Base-by-base conservation (phyloP, 176 grass and related monocot genomes). In the Puccinellia tenuiflora region DNA sequence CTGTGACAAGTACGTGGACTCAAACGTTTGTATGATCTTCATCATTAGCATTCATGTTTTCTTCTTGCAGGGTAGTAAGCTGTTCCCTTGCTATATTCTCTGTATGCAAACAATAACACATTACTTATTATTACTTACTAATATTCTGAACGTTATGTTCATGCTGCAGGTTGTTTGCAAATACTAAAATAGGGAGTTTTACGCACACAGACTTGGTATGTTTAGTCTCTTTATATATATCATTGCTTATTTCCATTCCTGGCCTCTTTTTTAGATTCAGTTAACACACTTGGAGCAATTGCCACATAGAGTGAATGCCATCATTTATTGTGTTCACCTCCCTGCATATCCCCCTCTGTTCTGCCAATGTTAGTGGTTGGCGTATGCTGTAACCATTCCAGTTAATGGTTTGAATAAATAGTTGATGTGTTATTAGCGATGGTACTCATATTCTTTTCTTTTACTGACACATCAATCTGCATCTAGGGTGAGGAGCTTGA, bases 191-290 rank as follows among this genome's bases (percentile, higher is more conserved):
- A 40, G 86, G 94, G 64, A 84, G 79, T 50, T 91, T 91, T 86
- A 87, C 89, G 48, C 84, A 89, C 53, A 88, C 86, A 88, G 75
- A 88, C 65, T 54, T 94, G 88, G 92, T 88, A 89, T 84, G 81
- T 85, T 86, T 70, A 42, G 38, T 70, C 57, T 17, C 4, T 73
- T 25, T 64, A 54, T 33, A 55, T 65, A 73, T 31, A 37, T 39
- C 31, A 14, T 9, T 70, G 24, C 25, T 81, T 85, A 5, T 68
- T 57, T 55, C 38, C 21, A 14, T 43, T 75, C 33, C 46, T 34
- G 7, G 8, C 35, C 51, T 63, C 21, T 7, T 7, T 25, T 43
- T 70, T 43, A 40, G 64, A 9, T 43, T 43, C 35, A 78, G 43
- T 42, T 28, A 20, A 65, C 77, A 48, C 33, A 54, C 15, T 54